Evolutionary conservation across 345 rosid genomes (phyloP), one percentile per base, ranked within the genome.

Genomic region (Isatis tinctoria): DNA sequence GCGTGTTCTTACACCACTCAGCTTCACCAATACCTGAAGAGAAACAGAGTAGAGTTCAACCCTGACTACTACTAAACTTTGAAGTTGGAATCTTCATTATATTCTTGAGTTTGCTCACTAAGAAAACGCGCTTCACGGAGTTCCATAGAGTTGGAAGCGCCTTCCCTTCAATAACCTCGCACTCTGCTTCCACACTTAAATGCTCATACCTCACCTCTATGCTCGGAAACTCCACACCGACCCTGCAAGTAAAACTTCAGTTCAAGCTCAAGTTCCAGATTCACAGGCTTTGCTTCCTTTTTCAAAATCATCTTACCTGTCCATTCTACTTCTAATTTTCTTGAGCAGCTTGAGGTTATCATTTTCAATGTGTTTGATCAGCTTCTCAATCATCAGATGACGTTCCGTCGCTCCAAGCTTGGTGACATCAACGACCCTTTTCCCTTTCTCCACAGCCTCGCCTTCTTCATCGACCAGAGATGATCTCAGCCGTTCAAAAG

Each of bases 91-190:
- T 52, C 27, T 10, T 3, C 2, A n/a, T 52, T n/a, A 26, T 5
- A 3, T 58, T 70, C 35, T 70, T 20, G 57, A 22, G 36, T 28
- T 11, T 40, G 82, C 92, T 86, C 57, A 87, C 97, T 33, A 77
- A 66, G 75, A 85, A 8, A 22, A 76, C 9, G 59, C 56, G 41
- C 77, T 57, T 85, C 3, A 80, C 45, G 10, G 89, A 80, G 74
- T 86, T 88, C 92, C 94, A 91, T 2, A 91, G 79, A 51, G 93
- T 89, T 14, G 97, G 92, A 59, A 88, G 90, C 0, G 95, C 87
- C 76, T 83, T 89, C 47, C 95, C 95, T 45, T 79, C 78, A 56
- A 87, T 85, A 13, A 91, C 82, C 48, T 86, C 82, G 16, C 89
- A 87, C 33, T 84, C 82, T 37, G 90, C 88, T 65, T 87, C 91